Conservation (phyloP, 148 eudicot species). For the Rhododendron griersonianum region DNA sequence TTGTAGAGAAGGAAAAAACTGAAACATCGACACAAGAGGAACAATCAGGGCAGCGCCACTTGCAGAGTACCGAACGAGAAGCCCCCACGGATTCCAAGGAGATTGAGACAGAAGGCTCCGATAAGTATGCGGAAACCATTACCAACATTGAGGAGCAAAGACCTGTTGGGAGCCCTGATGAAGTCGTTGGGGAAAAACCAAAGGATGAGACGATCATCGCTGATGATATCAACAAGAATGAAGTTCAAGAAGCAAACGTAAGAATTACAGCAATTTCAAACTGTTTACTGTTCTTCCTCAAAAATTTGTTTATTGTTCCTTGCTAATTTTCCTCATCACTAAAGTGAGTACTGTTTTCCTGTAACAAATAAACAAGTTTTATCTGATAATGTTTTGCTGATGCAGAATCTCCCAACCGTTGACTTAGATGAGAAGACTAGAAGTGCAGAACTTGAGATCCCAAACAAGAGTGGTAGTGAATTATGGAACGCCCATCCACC, state of each 20-base stretch:
- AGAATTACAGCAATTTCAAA: neutral
- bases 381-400: neutral
- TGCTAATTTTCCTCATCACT: neutral
- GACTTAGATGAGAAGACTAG: constrained; percentile 3
- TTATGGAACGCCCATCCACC: constrained; percentile 4
- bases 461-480: constrained; percentile 10
- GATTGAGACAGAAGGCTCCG: neutral
- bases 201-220: neutral
- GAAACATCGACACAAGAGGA: constrained; percentile 2
- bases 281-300: neutral
- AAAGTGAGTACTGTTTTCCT: neutral
- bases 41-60: neutral
- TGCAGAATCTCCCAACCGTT: constrained; percentile 10
- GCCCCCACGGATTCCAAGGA: constrained; percentile 9
- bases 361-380: neutral
- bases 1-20: constrained; percentile 1
- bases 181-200: neutral
- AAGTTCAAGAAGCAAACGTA: constrained; percentile 18
- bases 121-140: neutral
- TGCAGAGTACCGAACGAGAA: constrained; percentile 9
- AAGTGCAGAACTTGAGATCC: constrained; percentile 4
- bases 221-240: constrained; percentile 6
- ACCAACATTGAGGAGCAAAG: constrained; percentile 13
- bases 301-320: neutral
- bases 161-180: neutral